Conservation (phyloP, 768 basidiomycete genomes). For the Steccherinum ochraceum region DNA sequence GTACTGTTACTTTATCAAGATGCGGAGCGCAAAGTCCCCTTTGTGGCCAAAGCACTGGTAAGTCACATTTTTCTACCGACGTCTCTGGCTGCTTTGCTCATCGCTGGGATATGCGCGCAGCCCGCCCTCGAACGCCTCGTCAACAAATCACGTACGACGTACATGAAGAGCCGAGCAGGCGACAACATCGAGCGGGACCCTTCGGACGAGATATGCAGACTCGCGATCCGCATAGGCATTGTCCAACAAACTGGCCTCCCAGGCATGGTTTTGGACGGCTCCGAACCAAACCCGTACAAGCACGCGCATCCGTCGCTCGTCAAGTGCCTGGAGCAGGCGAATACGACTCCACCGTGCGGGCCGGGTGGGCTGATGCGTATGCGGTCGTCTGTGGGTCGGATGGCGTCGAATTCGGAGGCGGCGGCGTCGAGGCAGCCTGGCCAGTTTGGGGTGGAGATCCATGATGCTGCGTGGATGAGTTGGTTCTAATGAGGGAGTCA, state of each 20-base stretch:
- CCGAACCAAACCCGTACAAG: slow-evolving; percentile 14
- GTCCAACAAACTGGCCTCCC: slow-evolving; percentile 4
- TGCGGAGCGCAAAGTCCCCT: slow-evolving; percentile 52
- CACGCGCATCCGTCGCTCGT: slow-evolving; percentile 17
- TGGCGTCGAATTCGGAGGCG: too few relatives aligned
- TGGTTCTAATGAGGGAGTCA: slow-evolving; percentile 15
- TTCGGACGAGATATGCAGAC: slow-evolving; percentile 17
- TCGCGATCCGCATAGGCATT: slow-evolving; percentile 17
- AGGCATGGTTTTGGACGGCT: slow-evolving; percentile 5
- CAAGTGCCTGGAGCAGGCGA: slow-evolving; percentile 16
- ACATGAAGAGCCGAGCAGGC: slow-evolving; percentile 29
- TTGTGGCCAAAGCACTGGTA: slow-evolving; percentile 55
- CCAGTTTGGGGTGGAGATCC: slow-evolving; percentile 16
- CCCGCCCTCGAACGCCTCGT: slow-evolving; percentile 50
- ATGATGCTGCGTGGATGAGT: slow-evolving; percentile 23
- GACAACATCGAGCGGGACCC: slow-evolving; percentile 9
- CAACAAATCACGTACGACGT: slow-evolving; percentile 43
- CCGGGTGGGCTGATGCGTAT: slow-evolving; percentile 10
- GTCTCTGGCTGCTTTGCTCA: not conserved
- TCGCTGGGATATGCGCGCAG: too few relatives aligned
- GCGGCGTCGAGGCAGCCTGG: slow-evolving; percentile 6
- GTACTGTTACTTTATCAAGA: slow-evolving; percentile 51
- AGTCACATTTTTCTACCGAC: slow-evolving; percentile 16
- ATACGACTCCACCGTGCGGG: slow-evolving; percentile 13
- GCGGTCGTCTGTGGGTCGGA: not conserved